phyloP scores from a whole-genome alignment of 257 asterid species.

The Voacanga thouarsii region DNA sequence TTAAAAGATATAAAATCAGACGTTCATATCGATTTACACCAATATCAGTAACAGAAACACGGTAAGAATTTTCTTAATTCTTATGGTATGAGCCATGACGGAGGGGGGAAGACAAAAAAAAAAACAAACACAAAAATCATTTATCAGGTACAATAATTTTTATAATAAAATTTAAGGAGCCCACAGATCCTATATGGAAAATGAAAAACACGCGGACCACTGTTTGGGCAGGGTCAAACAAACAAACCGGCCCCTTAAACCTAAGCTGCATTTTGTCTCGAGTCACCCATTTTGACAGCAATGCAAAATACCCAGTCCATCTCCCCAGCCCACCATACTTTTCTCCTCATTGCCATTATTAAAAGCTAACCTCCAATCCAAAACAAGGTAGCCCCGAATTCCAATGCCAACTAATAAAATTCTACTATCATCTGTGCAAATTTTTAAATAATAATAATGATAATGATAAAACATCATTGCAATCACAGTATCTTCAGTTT shows the following conservation, averaged over 20 bases:
- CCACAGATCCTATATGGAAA: background rate
- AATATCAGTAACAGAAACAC: too few relatives aligned
- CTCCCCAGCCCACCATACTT: background rate
- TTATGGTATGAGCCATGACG: too few relatives aligned
- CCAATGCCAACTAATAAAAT: background rate
- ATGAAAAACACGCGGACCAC: background rate
- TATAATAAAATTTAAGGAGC: background rate
- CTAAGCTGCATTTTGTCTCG: background rate
- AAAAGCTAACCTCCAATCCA: background rate
- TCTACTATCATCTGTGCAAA: too few relatives aligned
- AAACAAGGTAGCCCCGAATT: background rate
- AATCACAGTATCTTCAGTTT: too few relatives aligned
- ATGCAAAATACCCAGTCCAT: background rate
- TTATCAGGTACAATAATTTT: background rate
- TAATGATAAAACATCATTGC: too few relatives aligned
- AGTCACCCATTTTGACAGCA: constrained; percentile 10
- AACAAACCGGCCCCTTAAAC: background rate
- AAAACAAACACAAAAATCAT: too few relatives aligned
- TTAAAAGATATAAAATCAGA: too few relatives aligned
- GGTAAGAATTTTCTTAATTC: too few relatives aligned
- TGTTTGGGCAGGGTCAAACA: background rate
- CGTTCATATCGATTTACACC: too few relatives aligned
- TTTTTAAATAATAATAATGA: too few relatives aligned
- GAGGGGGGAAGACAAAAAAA: too few relatives aligned
- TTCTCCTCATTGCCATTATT: background rate